Conservation (phyloP, 176 grass and related monocot genomes). For the Oryza longistaminata region DNA sequence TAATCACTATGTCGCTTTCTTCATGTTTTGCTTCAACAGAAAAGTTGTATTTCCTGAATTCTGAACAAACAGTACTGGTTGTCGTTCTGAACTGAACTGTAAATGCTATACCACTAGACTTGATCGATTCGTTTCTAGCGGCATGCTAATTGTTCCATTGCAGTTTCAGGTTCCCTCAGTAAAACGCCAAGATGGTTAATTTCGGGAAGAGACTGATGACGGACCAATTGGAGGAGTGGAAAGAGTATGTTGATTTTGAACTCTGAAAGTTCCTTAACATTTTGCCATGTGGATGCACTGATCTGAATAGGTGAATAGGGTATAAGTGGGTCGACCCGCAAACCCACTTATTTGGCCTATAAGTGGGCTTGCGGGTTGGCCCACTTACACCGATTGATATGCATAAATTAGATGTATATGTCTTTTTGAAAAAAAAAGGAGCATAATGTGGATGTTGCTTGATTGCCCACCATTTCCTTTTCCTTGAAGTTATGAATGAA, state of each 20-base stretch:
- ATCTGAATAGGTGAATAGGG: too few relatives aligned
- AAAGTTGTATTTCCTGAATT: neutral
- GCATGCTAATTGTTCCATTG: neutral
- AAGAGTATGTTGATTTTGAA: slow-evolving; percentile 54
- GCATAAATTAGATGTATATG: neutral
- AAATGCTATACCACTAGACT: neutral
- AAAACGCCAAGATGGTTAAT: slow-evolving; percentile 72
- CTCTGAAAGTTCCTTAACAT: neutral
- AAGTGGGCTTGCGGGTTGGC: too few relatives aligned
- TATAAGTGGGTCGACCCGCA: too few relatives aligned
- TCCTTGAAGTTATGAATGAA: neutral
- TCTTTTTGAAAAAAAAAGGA: too few relatives aligned
- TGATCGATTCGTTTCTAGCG: neutral
- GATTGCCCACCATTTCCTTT: neutral
- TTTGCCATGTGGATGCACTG: slow-evolving; percentile 9
- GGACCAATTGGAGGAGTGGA: slow-evolving; percentile 79
- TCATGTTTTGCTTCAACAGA: neutral
- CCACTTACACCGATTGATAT: neutral
- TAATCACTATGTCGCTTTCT: neutral
- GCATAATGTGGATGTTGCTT: neutral
- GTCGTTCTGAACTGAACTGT: neutral
- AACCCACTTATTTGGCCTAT: too few relatives aligned
- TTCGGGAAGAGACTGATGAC: slow-evolving; percentile 75
- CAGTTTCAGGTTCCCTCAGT: slow-evolving; percentile 32
- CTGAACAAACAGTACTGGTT: neutral